These are phyloP conservation scores for Talinum fruticosum DNA, from an alignment of 148 eudicot genomes.

Conservation along the genomic window DNA sequence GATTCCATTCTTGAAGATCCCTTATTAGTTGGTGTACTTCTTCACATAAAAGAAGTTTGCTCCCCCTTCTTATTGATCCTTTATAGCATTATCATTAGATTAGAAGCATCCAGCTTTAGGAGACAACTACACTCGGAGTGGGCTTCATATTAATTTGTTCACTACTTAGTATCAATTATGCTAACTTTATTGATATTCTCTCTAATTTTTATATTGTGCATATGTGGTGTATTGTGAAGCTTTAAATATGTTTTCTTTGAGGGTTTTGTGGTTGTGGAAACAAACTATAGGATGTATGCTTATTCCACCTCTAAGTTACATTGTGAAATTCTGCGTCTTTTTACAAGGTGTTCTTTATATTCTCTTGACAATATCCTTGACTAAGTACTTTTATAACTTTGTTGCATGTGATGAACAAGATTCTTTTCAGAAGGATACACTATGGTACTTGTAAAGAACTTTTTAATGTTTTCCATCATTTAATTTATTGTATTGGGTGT, in stretches of 20 bases:
- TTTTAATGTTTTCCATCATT: neutral
- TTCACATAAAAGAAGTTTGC: no score
- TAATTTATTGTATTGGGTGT: neutral
- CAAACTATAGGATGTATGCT: slow-evolving; percentile 91
- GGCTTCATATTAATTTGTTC: neutral
- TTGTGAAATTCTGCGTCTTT: slow-evolving; percentile 90
- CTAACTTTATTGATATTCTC: neutral
- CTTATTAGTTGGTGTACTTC: no score
- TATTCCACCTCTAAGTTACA: slow-evolving; percentile 88
- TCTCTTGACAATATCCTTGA: neutral
- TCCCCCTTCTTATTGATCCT: neutral
- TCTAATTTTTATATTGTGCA: neutral
- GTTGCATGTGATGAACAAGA: neutral
- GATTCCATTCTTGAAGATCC: neutral
- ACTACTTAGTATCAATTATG: neutral
- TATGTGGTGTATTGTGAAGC: neutral
- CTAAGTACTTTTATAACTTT: neutral
- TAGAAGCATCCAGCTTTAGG: neutral
- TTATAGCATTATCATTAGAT: neutral
- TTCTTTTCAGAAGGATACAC: neutral
- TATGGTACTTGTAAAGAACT: neutral
- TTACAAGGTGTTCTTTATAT: slow-evolving; percentile 62
- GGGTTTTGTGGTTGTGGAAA: slow-evolving; percentile 96
- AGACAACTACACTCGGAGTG: neutral
- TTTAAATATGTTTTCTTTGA: slow-evolving; percentile 28